Evolutionary conservation across 164 flowering plant genomes (phyloP).

Genomic region (Warburgia ugandensis): DNA sequence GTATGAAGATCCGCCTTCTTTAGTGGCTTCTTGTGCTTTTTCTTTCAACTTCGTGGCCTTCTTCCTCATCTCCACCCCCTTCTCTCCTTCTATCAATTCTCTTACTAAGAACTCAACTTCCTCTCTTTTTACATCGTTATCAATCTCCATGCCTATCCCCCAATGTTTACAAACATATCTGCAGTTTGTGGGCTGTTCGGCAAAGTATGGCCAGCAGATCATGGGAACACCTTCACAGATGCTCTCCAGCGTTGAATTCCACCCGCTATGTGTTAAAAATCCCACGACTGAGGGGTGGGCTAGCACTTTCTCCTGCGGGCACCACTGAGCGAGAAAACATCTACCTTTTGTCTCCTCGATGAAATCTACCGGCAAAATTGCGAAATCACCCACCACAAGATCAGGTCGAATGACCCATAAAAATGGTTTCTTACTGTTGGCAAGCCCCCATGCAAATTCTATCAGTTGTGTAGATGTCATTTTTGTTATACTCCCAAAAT

Average conservation of each 20-base stretch:
- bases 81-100: constrained; percentile 25
- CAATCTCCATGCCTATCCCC: constrained; percentile 20
- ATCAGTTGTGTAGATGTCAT: background rate
- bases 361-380: constrained; percentile 10
- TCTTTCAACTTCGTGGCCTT: constrained; percentile 18
- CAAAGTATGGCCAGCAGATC: constrained; percentile 27
- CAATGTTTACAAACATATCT: constrained; percentile 15
- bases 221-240: too few species aligned
- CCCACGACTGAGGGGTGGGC: constrained; percentile 26
- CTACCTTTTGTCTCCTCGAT: constrained; percentile 3
- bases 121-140: constrained; percentile 14
- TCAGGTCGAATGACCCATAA: constrained; percentile 50
- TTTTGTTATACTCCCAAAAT: background rate
- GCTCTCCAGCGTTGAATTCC: too few species aligned
- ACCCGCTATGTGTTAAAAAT: constrained; percentile 32
- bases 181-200: constrained; percentile 21
- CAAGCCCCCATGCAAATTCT: constrained; percentile 10
- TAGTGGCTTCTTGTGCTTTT: constrained; percentile 11
- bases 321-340: constrained; percentile 20
- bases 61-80: constrained; percentile 18
- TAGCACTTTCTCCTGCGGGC: constrained; percentile 30
- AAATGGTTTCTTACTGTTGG: constrained; percentile 24
- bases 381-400: constrained; percentile 28
- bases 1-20: constrained; percentile 14
- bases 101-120: constrained; percentile 19